Percentiles rank a stretch among this genome's conserved stretches.
Evolutionary conservation across 176 grass and related monocot species (phyloP).

Genomic region (Musa schizocarpa): DNA sequence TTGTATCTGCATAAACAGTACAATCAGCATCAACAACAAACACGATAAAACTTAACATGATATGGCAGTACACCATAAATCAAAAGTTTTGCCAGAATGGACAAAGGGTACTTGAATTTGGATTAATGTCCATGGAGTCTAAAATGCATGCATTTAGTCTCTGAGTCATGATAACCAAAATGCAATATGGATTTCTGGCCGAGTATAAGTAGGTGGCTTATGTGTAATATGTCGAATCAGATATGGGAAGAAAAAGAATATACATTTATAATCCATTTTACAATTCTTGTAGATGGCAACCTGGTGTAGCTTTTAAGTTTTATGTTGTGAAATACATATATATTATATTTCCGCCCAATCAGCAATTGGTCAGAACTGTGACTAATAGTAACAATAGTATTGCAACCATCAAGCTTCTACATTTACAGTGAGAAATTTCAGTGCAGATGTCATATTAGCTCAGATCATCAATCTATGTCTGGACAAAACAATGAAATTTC

Average conservation of each 20-base stretch:
- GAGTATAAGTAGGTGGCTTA: background rate
- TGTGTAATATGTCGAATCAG: too few species aligned
- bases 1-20: constrained; percentile 59
- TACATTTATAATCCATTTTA: background rate
- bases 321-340: too few species aligned
- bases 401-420: background rate
- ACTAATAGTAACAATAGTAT: background rate
- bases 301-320: background rate
- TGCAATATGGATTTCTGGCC: background rate
- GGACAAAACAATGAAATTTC: background rate
- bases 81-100: background rate
- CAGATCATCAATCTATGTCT: background rate
- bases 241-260: too few species aligned
- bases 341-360: too few species aligned
- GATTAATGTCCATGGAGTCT: background rate
- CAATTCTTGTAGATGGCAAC: background rate
- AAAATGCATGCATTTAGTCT: background rate
- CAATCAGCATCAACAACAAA: background rate
- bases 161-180: background rate
- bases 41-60: background rate
- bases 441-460: background rate
- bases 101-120: background rate
- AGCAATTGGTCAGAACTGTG: too few species aligned
- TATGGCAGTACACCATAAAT: too few species aligned
- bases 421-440: background rate